Evolutionary conservation across 805 yeast species (phyloP).

Genomic region (Hanseniaspora lachancei): DNA sequence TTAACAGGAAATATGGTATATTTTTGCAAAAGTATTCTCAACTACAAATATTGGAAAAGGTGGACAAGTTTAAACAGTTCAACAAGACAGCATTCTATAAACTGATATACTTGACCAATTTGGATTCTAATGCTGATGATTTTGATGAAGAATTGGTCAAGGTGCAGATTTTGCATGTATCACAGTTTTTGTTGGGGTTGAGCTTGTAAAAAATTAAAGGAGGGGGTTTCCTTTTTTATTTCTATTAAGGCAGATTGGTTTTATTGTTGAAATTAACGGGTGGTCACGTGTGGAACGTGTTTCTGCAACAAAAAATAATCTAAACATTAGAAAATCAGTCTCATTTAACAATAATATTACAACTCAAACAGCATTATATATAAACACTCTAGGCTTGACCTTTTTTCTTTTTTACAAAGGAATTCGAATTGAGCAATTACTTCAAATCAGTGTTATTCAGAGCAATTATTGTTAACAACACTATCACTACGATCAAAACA

Average conservation of each 20-base stretch:
- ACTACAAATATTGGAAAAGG: conserved; percentile 14
- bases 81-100: conserved; percentile 18
- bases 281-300: too few relatives aligned
- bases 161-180: conserved; percentile 4
- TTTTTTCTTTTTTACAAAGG: neutral
- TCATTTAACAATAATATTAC: too few relatives aligned
- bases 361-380: too few relatives aligned
- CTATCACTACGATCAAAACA: neutral
- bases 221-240: too few relatives aligned
- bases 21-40: conserved; percentile 19
- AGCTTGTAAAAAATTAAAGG: neutral
- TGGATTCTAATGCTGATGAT: neutral
- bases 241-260: neutral
- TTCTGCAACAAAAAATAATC: too few relatives aligned
- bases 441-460: neutral
- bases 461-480: neutral
- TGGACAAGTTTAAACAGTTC: conserved; percentile 14
- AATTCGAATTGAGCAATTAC: neutral
- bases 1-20: conserved; percentile 10
- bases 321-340: too few relatives aligned
- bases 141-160: neutral
- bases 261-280: neutral
- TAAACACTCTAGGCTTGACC: too few relatives aligned
- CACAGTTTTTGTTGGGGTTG: conserved; percentile 2
- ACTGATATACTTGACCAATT: conserved; percentile 17